phyloP scores from a whole-genome alignment of 257 asterid genomes.

The Mitragyna speciosa region DNA sequence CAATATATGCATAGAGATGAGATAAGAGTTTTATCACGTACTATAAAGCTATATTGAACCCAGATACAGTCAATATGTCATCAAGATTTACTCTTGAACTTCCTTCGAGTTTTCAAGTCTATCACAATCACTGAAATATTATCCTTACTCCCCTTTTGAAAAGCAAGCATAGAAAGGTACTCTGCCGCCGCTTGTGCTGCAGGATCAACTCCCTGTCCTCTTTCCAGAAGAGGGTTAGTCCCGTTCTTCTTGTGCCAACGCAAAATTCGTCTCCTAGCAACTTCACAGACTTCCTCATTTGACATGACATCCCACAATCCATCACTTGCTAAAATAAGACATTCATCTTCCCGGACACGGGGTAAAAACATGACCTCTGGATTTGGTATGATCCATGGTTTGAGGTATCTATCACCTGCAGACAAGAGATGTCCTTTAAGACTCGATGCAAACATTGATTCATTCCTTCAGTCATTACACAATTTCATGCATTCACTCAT shows the following conservation, averaged over 20 bases:
- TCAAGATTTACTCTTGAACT: conserved; percentile 67
- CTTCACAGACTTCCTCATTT: conserved; percentile 72
- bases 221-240: conserved; percentile 29
- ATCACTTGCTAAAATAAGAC: conserved; percentile 75
- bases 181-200: conserved; percentile 93
- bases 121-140: conserved; percentile 71
- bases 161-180: conserved; percentile 58
- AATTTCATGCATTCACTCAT: too few relatives aligned
- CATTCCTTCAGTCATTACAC: neutral
- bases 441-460: neutral
- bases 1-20: conserved; percentile 37
- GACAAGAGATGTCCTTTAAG: neutral
- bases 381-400: conserved; percentile 85
- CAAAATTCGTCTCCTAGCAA: conserved; percentile 58
- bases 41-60: conserved; percentile 24
- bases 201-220: conserved; percentile 71
- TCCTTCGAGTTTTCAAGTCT: conserved; percentile 70
- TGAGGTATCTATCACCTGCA: conserved; percentile 74
- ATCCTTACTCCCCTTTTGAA: conserved; percentile 77
- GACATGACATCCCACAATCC: conserved; percentile 84
- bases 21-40: conserved; percentile 28
- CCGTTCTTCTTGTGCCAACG: conserved; percentile 82
- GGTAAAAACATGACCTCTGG: conserved; percentile 71
- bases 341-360: conserved; percentile 73
- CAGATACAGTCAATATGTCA: conserved; percentile 2